Conservation (phyloP, 495 filamentous ascomycete genomes). For the Penicillium silybi region DNA sequence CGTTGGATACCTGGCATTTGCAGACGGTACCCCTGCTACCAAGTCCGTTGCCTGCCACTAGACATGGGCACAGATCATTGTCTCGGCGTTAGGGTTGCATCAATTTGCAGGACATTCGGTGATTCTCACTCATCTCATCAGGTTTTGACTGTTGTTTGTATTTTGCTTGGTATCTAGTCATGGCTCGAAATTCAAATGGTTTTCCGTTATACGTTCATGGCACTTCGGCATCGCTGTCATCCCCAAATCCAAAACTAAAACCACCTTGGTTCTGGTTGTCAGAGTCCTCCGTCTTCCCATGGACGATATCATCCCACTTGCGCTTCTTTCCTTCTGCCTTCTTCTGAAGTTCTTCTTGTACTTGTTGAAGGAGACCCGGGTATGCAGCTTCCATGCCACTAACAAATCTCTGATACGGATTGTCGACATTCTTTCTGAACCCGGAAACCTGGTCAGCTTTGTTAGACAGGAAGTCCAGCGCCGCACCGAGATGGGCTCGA, state of each 20-base stretch:
- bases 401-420: conserved; percentile 76
- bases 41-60: conserved; percentile 93
- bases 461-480: conserved; percentile 77
- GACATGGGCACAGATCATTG: neutral
- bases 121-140: neutral
- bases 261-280: conserved; percentile 45
- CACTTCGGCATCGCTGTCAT: conserved; percentile 57
- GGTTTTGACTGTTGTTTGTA: neutral
- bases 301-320: conserved; percentile 79
- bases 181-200: neutral
- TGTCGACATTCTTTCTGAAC: conserved; percentile 67
- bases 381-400: conserved; percentile 58
- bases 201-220: conserved; percentile 26
- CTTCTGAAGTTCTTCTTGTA: conserved; percentile 59
- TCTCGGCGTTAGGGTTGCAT: neutral
- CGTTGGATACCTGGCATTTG: conserved; percentile 81
- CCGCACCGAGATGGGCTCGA: conserved; percentile 64
- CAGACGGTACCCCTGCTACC: conserved; percentile 57
- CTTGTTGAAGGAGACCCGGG: conserved; percentile 63
- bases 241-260: conserved; percentile 83
- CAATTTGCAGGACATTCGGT: neutral
- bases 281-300: conserved; percentile 38
- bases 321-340: conserved; percentile 64
- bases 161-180: neutral
- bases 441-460: conserved; percentile 83